These are phyloP conservation scores for Eucalyptus polybractea DNA, from an alignment of 345 rosid species.

Conservation along the genomic window DNA sequence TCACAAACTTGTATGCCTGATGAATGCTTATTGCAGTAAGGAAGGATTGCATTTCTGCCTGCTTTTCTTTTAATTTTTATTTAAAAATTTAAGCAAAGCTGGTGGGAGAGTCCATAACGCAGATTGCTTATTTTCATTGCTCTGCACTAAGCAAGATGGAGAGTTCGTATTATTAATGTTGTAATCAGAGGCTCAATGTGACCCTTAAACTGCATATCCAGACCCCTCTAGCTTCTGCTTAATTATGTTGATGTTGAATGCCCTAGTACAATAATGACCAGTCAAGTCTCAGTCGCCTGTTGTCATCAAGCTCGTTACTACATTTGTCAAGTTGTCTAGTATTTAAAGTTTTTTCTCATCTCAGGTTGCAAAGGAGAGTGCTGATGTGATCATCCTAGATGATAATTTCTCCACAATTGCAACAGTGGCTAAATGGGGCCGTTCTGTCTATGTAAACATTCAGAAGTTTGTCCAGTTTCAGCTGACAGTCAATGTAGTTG, in stretches of 20 bases:
- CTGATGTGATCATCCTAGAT: slow-evolving; percentile 79
- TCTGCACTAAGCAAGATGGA: not conserved
- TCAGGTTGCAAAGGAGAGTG: slow-evolving; percentile 86
- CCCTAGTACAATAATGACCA: not conserved
- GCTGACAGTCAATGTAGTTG: slow-evolving; percentile 80
- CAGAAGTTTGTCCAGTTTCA: slow-evolving; percentile 94
- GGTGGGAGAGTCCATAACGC: not conserved
- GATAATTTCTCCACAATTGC: slow-evolving; percentile 76
- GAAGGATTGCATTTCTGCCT: not conserved
- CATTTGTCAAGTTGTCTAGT: fast-evolving
- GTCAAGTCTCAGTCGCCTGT: not conserved
- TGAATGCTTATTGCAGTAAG: not conserved
- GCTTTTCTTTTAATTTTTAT: not conserved
- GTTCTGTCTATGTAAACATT: slow-evolving; percentile 76
- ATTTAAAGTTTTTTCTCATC: not conserved
- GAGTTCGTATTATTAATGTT: not conserved
- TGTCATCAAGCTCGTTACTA: not conserved
- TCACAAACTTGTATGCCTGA: not conserved
- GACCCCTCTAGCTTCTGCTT: not conserved
- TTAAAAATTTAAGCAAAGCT: not conserved
- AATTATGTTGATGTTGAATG: not conserved
- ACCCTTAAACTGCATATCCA: not conserved
- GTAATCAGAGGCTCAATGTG: not conserved
- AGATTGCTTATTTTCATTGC: not conserved
- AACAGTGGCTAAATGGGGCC: slow-evolving; percentile 89